Evolutionary conservation across 495 filamentous ascomycete species (phyloP).

Genomic region (Aspergillus wentii): DNA sequence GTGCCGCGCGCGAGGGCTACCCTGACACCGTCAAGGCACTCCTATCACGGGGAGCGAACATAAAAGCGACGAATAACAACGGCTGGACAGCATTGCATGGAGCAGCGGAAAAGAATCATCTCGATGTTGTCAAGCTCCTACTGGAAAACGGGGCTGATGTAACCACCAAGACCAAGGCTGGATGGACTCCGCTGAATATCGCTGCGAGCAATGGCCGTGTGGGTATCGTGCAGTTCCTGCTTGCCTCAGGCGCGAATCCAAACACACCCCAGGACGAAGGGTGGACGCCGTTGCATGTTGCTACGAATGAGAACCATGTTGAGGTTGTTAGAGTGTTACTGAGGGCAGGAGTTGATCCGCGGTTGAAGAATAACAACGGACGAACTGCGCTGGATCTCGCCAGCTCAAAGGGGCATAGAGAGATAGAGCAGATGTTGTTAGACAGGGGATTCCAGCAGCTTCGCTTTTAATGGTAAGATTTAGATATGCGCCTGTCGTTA

Average conservation of each 20-base stretch:
- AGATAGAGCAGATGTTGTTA: too few relatives aligned
- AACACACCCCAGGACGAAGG: not conserved
- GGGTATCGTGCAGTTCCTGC: not conserved
- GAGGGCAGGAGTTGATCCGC: not conserved
- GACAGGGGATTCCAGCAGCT: too few relatives aligned
- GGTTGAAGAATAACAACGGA: too few relatives aligned
- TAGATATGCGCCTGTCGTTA: too few relatives aligned
- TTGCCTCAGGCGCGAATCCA: not conserved
- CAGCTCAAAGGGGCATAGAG: too few relatives aligned
- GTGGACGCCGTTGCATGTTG: not conserved
- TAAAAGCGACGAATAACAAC: not conserved
- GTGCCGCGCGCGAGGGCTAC: not conserved
- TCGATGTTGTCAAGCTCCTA: not conserved
- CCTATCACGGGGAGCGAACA: not conserved
- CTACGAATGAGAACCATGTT: not conserved
- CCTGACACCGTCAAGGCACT: not conserved
- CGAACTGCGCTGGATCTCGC: too few relatives aligned
- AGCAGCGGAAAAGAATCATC: slow-evolving; percentile 3
- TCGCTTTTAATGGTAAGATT: too few relatives aligned
- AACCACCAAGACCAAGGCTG: not conserved
- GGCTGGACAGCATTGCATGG: not conserved
- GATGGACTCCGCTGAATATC: not conserved
- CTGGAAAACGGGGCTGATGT: slow-evolving; percentile 1
- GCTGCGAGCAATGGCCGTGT: not conserved
- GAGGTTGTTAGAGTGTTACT: not conserved